Evolutionary conservation across 1,284 basidiomycete genomes (phyloP), one percentile per base, ranked within the genome.

Genomic region (Austroboletus niveus): DNA sequence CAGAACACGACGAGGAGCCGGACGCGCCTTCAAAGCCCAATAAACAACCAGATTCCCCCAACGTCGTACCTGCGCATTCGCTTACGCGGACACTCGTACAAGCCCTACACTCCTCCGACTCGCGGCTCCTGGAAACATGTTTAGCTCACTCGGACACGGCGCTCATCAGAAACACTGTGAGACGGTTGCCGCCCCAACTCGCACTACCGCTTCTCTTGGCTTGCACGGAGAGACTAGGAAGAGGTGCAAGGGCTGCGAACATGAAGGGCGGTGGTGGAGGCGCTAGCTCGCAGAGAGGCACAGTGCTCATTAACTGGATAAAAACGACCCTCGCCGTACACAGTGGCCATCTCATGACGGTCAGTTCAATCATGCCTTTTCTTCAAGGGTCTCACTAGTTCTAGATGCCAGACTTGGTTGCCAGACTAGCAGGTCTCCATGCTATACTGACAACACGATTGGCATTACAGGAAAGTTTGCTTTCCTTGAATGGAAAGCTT

Each of bases 81-180:
- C 81, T 99, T 49, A 93, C 96, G 24, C 88, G 94, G 48, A 95
- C 96, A 14, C 80, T 99, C 45, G 92, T 96, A 46, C 97, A 99
- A 72, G 96, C 97, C 0, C 75, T 99, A 43, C 96, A 99, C 69
- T 98, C 96, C 3, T 89, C 90, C 20, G 97, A 99, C 74, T 82
- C 88, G 1, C 84, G 86, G 7, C 75, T 99, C 38, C 75, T 99
- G 52, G 93, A 97, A 63, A 87, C 89, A 29, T 98, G 94, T 73
- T 75, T 99, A 31, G 75, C 81, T 1, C 93, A 98, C 72, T 90
- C 92, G 17, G 87, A 97, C 60, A 76, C 82, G 9, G 72, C 76
- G 1, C 75, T 99, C 40, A 92, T 99, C 59, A 81, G 87, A 49
- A 92, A 93, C 66, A 98, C 96, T 1, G 87, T 99, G 42, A 81